These are phyloP conservation scores for Talaromyces wortmannii DNA, from an alignment of 495 filamentous ascomycete species.

Conservation along the genomic window DNA sequence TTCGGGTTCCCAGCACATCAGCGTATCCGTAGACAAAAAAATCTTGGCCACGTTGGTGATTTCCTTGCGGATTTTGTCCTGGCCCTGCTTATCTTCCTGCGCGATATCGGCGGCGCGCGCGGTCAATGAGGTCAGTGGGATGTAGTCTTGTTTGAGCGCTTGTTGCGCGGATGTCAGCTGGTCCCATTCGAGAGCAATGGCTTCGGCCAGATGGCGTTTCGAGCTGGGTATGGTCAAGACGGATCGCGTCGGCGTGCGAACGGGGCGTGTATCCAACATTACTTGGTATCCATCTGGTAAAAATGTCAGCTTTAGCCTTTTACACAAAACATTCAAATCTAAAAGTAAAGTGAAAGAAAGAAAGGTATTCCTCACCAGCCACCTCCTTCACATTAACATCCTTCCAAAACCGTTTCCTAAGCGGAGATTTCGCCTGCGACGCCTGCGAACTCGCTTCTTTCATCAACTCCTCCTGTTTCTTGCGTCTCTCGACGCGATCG, in stretches of 20 bases:
- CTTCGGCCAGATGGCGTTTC: slow-evolving; percentile 78
- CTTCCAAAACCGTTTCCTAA: slow-evolving; percentile 79
- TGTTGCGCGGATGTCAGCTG: slow-evolving; percentile 70
- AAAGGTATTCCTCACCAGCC: slow-evolving; percentile 38
- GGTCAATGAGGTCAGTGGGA: slow-evolving; percentile 81
- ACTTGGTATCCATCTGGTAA: slow-evolving; percentile 59
- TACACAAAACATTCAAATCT: background rate
- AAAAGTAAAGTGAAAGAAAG: background rate
- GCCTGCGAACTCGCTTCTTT: slow-evolving; percentile 20
- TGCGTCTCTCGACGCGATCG: slow-evolving; percentile 44
- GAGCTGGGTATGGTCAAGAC: slow-evolving; percentile 62
- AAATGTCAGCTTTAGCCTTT: background rate
- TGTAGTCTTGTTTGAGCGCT: slow-evolving; percentile 69
- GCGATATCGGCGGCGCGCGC: slow-evolving; percentile 75
- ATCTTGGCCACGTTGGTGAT: slow-evolving; percentile 65
- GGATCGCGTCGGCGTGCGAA: slow-evolving; percentile 68
- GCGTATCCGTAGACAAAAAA: slow-evolving; percentile 85
- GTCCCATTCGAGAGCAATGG: slow-evolving; percentile 91
- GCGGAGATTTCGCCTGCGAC: slow-evolving; percentile 27
- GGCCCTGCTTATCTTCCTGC: slow-evolving; percentile 51
- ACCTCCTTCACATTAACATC: slow-evolving; percentile 56
- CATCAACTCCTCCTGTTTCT: slow-evolving; percentile 47
- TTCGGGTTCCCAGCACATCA: slow-evolving; percentile 88
- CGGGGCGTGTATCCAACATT: slow-evolving; percentile 70
- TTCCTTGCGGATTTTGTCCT: slow-evolving; percentile 38